Evolutionary conservation across 495 filamentous ascomycete species (phyloP), one percentile per base, ranked within the genome.

Genomic region (Penicillium alfredii): DNA sequence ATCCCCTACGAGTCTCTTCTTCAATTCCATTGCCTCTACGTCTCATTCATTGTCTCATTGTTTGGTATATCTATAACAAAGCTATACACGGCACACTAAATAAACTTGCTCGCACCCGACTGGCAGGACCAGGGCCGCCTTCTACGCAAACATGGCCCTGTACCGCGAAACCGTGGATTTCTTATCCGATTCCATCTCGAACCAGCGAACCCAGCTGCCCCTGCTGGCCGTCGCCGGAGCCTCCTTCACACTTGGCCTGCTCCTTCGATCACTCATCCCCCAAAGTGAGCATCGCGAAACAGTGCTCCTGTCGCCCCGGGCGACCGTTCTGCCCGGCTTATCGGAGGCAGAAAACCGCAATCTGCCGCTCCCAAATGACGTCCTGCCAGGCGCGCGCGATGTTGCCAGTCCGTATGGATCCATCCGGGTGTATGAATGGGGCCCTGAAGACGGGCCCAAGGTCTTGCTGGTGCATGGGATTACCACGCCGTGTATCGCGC

Each of bases 341-440:
- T 66, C 68, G 12, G 44, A 61, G 12, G 49, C 64, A 5, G 67
- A 81, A 33, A 61, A 65, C 7, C 48, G 57, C 15, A 44, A 56
- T 32, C 61, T 82, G 3, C 79, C 86, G 2, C 85, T 94, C 56
- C 86, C 86, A 1, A 77, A 80, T 12, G 74, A 86, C 56, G 69
- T 78, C 18, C 71, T 88, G 15, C 89, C 86, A 0, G 86, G 87
- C 10, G 77, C 66, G 4, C 70, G 86, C 25, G 77, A 88, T 61
- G 81, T 94, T 13, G 55, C 69, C 3, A 84, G 77, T 5, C 83
- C 84, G 39, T 94, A 89, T 47, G 89, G 90, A 13, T 78, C 71
- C 16, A 81, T 88, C 16, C 67, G 85, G 23, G 82, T 88, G 8
- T 94, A 94, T 53, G 90, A 97, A 71, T 94, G 80, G 69, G 90